A percentile compares a stretch with the other conserved stretches of the same genome.
phyloP scores from a whole-genome alignment of 176 grass and related monocot genomes.

The Phoenix dactylifera region DNA sequence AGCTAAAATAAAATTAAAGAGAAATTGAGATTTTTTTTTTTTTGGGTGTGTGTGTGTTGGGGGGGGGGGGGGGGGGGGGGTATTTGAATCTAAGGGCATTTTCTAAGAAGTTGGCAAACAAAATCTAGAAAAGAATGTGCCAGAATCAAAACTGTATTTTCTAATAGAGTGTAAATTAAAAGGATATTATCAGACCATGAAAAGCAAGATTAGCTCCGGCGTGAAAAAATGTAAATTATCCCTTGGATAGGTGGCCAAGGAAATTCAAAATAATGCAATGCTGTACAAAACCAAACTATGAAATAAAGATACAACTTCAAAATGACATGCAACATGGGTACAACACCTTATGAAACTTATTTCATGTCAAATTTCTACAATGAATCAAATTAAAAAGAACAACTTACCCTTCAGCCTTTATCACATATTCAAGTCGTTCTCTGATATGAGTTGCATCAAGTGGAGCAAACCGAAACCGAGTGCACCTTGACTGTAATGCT shows the following conservation, averaged over 20 bases:
- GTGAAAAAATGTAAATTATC: slow-evolving; percentile 2
- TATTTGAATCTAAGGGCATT: no score
- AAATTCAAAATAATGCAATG: no score
- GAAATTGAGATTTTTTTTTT: no score
- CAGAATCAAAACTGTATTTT: no score
- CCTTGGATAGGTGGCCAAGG: no score
- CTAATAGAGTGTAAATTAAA: no score
- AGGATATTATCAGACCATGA: background rate
- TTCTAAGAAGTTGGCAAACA: no score
- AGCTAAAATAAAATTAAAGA: no score
- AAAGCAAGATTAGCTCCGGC: background rate
- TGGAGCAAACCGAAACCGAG: slow-evolving; percentile 93
- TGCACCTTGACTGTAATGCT: slow-evolving; percentile 94
- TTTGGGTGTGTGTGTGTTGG: no score
- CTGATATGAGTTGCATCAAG: slow-evolving; percentile 73
- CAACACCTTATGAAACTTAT: background rate
- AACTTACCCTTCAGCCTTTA: slow-evolving; percentile 79
- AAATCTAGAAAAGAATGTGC: no score
- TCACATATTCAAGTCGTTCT: slow-evolving; percentile 79
- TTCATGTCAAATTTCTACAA: background rate
- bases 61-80: no score
- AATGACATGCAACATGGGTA: background rate
- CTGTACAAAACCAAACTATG: background rate
- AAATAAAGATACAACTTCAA: background rate
- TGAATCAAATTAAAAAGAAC: slow-evolving; percentile 3